Evolutionary conservation across 2,329 filamentous ascomycete genomes (phyloP).

Genomic region (Thermoascus crustaceus): DNA sequence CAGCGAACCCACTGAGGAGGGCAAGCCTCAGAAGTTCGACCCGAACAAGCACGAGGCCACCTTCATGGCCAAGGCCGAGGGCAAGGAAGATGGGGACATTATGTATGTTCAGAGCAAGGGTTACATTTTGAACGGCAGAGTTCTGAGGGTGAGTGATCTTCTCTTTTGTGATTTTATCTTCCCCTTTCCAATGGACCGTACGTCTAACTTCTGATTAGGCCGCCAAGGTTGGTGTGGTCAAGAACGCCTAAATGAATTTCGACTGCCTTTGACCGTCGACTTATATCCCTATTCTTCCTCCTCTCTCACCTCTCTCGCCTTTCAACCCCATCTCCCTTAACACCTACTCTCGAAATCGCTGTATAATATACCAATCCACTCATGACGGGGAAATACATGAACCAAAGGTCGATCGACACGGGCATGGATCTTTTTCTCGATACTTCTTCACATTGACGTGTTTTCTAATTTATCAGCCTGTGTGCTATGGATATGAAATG

Average conservation of each 20-base stretch:
- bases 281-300: conserved; percentile 7
- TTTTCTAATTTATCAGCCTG: conserved; percentile 1
- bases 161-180: background rate
- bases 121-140: conserved; percentile 83
- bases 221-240: conserved; percentile 93
- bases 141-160: conserved; percentile 54
- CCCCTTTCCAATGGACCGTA: conserved; percentile 5
- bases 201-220: conserved; percentile 40
- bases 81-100: conserved; percentile 82
- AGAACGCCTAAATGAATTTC: conserved; percentile 51
- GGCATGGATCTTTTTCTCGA: conserved; percentile 1
- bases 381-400: conserved; percentile 1
- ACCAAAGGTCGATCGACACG: background rate
- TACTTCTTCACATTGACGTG: background rate
- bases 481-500: too few relatives aligned
- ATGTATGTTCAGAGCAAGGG: conserved; percentile 94
- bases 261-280: conserved; percentile 3
- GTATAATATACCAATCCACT: conserved; percentile 1
- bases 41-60: conserved; percentile 95
- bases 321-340: conserved; percentile 6
- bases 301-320: conserved; percentile 6
- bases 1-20: conserved; percentile 32
- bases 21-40: conserved; percentile 76
- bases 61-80: conserved; percentile 81
- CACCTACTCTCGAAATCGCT: background rate